A percentile compares a stretch with the other conserved stretches of the same genome.
Evolutionary conservation across 805 yeast genomes (phyloP).

Genomic region (Starmerella floris): DNA sequence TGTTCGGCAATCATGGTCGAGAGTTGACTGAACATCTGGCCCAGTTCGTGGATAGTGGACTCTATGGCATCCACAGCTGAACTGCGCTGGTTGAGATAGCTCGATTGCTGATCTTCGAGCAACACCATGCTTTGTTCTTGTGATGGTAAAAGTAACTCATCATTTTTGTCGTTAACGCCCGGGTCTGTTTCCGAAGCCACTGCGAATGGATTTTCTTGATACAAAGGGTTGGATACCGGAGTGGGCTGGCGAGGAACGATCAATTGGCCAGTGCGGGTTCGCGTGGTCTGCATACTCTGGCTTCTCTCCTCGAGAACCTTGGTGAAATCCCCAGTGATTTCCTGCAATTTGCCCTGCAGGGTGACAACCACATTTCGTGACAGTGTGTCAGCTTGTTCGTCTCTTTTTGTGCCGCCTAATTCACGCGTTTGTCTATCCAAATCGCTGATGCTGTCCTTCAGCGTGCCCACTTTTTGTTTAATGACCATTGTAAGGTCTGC

Average conservation of each 20-base stretch:
- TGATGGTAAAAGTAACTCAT: constrained; percentile 59
- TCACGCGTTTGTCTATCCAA: constrained; percentile 41
- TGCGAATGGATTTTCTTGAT: constrained; percentile 23
- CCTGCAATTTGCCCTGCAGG: constrained; percentile 77
- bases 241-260: constrained; percentile 35
- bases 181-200: constrained; percentile 15
- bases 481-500: constrained; percentile 77
- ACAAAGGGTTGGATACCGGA: constrained; percentile 28
- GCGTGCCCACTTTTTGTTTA: constrained; percentile 69
- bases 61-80: constrained; percentile 93
- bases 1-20: constrained; percentile 98
- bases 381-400: constrained; percentile 53
- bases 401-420: constrained; percentile 21
- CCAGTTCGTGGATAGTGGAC: constrained; percentile 93
- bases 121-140: constrained; percentile 72
- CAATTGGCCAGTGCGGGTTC: constrained; percentile 72
- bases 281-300: constrained; percentile 63
- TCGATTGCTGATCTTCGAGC: constrained; percentile 67
- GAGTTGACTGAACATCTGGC: constrained; percentile 81
- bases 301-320: constrained; percentile 82
- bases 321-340: constrained; percentile 83
- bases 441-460: constrained; percentile 56
- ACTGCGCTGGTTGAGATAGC: constrained; percentile 70
- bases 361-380: constrained; percentile 77
- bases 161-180: constrained; percentile 29